Base-by-base conservation (phyloP, 2,329 filamentous ascomycete genomes). In the Aschersonia sp. region DNA sequence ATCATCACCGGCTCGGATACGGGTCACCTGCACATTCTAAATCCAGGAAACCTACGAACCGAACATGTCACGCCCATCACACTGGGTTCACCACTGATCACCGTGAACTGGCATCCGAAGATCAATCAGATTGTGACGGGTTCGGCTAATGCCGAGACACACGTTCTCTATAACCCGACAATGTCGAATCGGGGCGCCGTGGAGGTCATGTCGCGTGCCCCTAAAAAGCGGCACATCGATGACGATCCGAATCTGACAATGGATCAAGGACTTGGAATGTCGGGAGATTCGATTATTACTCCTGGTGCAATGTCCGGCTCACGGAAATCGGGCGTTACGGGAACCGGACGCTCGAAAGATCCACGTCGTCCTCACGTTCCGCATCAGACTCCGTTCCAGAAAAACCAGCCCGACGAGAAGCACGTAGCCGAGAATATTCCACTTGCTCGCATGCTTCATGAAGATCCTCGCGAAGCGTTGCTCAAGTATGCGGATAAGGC, bases 101-200 rank as follows among this genome's bases (percentile, higher is more conserved):
- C 82, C 2, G 87, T 94, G 30, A 72, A 85, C 52, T 98, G 92
- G 92, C 90, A 98, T 59, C 75, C 85, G 22, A 94, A 88, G 64
- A 79, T 98, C 59, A 97, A 98, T 62, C 92, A 98, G 60, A 95
- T 98, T 58, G 66, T 97, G 53, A 94, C 90, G 7, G 90, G 89
- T 50, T 96, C 90, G 43, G 87, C 87, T 46, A 95, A 96, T 59
- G 81, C 83, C 49, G 85, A 94, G 64, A 88, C 85, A 0, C 90
- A 89, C 58, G 76, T 97, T 42, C 81, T 98, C 44, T 98, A 92
- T 69, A 90, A 85, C 59, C 92, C 92, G 2, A 78, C 72, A n/a
- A 81, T 80, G 55, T 98, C 92, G 29, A 75, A 63, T 10, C 81
- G 80, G 51, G 92, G 92, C 50, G 92, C 89, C 4, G 81, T 88